phyloP scores from a whole-genome alignment of 1,284 basidiomycete species.

The Trametes polyzona region DNA sequence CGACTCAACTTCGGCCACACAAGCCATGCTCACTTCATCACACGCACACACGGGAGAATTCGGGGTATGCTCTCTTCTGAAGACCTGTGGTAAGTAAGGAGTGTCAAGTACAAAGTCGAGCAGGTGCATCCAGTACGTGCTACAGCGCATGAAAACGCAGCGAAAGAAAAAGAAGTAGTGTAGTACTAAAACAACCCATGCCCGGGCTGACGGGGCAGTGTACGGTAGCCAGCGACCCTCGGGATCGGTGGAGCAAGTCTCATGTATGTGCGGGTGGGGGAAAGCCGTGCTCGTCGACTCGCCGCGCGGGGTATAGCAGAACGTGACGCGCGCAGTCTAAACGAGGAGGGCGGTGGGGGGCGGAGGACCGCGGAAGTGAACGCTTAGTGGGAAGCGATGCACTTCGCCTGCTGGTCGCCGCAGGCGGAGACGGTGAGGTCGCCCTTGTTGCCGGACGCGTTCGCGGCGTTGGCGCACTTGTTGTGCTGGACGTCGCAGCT shows the following conservation, averaged over 20 bases:
- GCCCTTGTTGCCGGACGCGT: constrained; percentile 40
- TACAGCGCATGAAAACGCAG: constrained; percentile 3
- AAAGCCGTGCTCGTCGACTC: background rate
- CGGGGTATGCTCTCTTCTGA: constrained; percentile 18
- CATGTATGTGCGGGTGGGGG: background rate
- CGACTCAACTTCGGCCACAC: background rate
- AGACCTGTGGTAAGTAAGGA: constrained; percentile 13
- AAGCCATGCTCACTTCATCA: background rate
- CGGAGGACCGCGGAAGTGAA: too few relatives aligned
- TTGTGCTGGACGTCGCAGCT: constrained; percentile 67
- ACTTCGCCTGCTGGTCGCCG: constrained; percentile 51
- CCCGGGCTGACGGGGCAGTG: background rate
- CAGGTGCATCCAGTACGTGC: constrained; percentile 25
- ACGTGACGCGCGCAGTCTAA: background rate
- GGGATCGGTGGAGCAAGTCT: background rate
- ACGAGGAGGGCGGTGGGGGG: background rate
- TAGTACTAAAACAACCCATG: constrained; percentile 14
- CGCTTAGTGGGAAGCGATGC: constrained; percentile 38
- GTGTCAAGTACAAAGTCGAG: constrained; percentile 27
- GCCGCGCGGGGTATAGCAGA: background rate
- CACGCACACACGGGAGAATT: background rate
- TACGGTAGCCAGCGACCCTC: constrained; percentile 4
- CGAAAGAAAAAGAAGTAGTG: constrained; percentile 5
- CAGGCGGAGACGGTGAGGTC: constrained; percentile 54
- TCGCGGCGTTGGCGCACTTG: constrained; percentile 43